Base-by-base conservation (phyloP, 148 eudicot species). In the Polygonum aviculare region DNA sequence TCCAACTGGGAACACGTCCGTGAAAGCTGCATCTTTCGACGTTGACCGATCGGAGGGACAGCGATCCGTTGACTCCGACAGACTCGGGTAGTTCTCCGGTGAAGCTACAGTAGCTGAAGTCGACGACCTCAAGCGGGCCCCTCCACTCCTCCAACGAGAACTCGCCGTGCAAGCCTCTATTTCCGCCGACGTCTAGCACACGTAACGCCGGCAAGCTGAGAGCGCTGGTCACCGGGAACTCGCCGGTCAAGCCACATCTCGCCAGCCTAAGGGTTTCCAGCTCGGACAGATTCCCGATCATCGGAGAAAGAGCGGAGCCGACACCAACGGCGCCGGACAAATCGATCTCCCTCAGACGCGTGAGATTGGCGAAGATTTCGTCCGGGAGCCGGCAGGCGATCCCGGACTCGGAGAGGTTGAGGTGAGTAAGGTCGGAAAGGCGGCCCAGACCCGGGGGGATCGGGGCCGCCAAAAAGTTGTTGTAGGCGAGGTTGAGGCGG, bases 1-100 rank as follows among this genome's bases (percentile, higher is more conserved):
- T 33, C 83, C 79, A 80, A 73, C 41, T 26, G 2, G 83, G 83
- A 62, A 80, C 16, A 7, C 8, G 22, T 7, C 80, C 80, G 50
- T 62, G 39, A 51, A 80, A 63, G 9, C 47, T 33, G 18, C 81
- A 78, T 41, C n/a, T n/a, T n/a, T 39, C 11, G 5, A 5, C 0
- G 22, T 55, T 31, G 2, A 84, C 63, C 4, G 47, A 38, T 26
- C 72, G 59, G 69, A 81, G 35, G 33, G 74, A 57, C 31, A 21
- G 54, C 31, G 31, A 26, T 26, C 31, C 31, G 35, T 72, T 62
- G 74, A 59, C 12, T 57, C 31, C 31, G 31, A 80, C 77, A 10
- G 80, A 76, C 55, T 77, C 4, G 9, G 86, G 83, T 35, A 83
- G 69, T 45, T 74, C 38, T 3, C 76, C 50, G 0, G 60, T 47